These are phyloP conservation scores for Bryum argenteum DNA, from an alignment of 225 moss, liverwort and hornwort genomes.

Conservation along the genomic window DNA sequence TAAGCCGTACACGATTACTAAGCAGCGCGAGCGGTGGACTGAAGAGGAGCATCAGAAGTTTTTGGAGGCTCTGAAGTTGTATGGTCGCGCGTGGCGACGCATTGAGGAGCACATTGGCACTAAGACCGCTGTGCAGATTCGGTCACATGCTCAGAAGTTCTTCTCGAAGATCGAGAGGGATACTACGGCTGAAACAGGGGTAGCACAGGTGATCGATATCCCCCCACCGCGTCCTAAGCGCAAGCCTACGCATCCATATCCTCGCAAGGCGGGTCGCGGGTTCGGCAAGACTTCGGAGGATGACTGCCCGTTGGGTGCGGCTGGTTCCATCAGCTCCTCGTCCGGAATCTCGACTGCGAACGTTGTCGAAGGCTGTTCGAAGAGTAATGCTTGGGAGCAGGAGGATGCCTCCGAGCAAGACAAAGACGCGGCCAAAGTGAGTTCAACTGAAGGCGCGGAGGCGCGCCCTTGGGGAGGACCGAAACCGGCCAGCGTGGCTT, in stretches of 20 bases:
- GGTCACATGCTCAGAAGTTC: slow-evolving; percentile 73
- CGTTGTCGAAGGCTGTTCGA: slow-evolving; percentile 37
- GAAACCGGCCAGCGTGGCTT: slow-evolving; percentile 10
- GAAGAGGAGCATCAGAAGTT: slow-evolving; percentile 77
- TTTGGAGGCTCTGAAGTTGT: slow-evolving; percentile 66
- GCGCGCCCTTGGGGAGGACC: slow-evolving; percentile 33
- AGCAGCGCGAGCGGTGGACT: slow-evolving; percentile 72
- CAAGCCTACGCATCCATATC: slow-evolving; percentile 66
- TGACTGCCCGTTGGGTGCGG: slow-evolving; percentile 44
- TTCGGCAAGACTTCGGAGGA: slow-evolving; percentile 56
- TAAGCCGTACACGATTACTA: slow-evolving; percentile 74
- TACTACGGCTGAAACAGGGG: slow-evolving; percentile 50
- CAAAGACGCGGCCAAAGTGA: slow-evolving; percentile 22
- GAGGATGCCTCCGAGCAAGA: slow-evolving; percentile 40
- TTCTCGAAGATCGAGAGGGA: slow-evolving; percentile 72
- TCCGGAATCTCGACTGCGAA: slow-evolving; percentile 51
- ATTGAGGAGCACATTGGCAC: slow-evolving; percentile 79
- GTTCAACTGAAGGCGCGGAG: slow-evolving; percentile 9
- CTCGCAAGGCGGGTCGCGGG: slow-evolving; percentile 64
- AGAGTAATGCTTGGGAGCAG: slow-evolving; percentile 52
- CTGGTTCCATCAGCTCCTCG: slow-evolving; percentile 45
- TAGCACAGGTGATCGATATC: slow-evolving; percentile 63
- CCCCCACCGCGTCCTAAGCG: slow-evolving; percentile 72
- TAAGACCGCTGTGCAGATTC: slow-evolving; percentile 75
- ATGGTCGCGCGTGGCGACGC: slow-evolving; percentile 70